phyloP scores from a whole-genome alignment of 805 yeast genomes.

The Groenewaldozyma tartarivorans region DNA sequence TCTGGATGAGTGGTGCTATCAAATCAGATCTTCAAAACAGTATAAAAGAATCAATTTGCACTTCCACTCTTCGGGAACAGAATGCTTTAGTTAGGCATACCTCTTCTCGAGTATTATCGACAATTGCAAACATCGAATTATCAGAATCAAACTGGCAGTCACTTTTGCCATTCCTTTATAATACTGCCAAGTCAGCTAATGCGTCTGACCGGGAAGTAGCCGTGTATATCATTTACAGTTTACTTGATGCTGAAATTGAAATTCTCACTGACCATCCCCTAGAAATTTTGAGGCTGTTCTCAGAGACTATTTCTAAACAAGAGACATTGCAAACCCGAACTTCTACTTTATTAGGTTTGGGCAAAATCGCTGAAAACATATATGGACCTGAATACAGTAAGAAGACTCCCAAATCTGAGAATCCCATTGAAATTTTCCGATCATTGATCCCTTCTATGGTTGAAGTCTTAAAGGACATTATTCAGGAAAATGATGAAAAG shows the following conservation, averaged over 20 bases:
- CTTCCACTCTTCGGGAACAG: conserved; percentile 57
- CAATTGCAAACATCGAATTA: conserved; percentile 72
- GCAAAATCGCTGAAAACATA: conserved; percentile 33
- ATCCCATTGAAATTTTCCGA: conserved; percentile 45
- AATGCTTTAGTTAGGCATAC: conserved; percentile 72
- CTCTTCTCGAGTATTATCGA: conserved; percentile 78
- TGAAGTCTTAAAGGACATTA: conserved; percentile 64
- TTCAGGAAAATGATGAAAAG: conserved; percentile 61
- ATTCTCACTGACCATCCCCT: conserved; percentile 53
- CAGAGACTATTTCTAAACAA: conserved; percentile 51
- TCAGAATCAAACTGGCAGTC: conserved; percentile 61
- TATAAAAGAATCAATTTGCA: conserved; percentile 60
- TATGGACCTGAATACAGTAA: conserved; percentile 41
- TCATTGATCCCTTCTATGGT: conserved; percentile 71
- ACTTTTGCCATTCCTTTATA: conserved; percentile 60
- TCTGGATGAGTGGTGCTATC: conserved; percentile 50
- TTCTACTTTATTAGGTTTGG: conserved; percentile 73
- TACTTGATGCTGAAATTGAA: conserved; percentile 62
- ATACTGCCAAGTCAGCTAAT: conserved; percentile 49
- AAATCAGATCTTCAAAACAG: conserved; percentile 39
- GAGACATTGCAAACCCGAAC: conserved; percentile 68
- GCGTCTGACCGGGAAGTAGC: conserved; percentile 70
- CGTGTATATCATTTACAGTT: conserved; percentile 63
- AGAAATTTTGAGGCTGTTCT: conserved; percentile 65
- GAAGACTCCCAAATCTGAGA: conserved; percentile 38